These are phyloP conservation scores for Trichoderma pleuroti DNA, from an alignment of 2,329 filamentous ascomycete species.

Conservation along the genomic window DNA sequence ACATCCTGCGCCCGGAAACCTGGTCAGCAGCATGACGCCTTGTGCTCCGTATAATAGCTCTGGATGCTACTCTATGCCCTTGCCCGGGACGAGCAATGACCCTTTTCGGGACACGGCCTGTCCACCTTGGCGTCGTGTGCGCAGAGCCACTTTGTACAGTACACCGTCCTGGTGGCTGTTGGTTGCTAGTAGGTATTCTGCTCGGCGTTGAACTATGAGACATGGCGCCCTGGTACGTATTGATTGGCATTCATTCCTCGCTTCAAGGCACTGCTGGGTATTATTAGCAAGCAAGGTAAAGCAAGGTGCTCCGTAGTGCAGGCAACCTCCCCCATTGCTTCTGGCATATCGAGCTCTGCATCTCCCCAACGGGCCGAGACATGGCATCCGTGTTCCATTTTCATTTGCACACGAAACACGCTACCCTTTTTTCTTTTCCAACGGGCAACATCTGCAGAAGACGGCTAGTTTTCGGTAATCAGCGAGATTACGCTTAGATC, in stretches of 20 bases:
- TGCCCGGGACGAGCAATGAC: background rate
- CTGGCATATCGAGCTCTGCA: background rate
- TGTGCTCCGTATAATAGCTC: background rate
- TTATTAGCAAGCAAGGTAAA: background rate
- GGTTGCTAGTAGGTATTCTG: background rate
- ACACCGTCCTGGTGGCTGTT: background rate
- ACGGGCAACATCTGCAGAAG: background rate
- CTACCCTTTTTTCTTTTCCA: background rate
- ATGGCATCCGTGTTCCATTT: constrained; percentile 17
- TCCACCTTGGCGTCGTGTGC: background rate
- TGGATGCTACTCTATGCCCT: background rate
- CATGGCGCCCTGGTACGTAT: background rate
- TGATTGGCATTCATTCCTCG: constrained; percentile 6
- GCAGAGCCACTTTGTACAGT: background rate
- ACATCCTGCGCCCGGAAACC: background rate
- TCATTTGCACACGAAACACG: constrained; percentile 15
- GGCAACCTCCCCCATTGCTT: background rate
- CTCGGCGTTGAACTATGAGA: background rate
- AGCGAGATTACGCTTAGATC: background rate
- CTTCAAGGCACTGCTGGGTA: background rate
- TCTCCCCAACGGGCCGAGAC: constrained; percentile 15
- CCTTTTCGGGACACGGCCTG: background rate
- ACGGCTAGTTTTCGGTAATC: background rate
- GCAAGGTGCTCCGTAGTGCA: background rate
- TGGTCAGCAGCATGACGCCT: background rate